These are phyloP conservation scores for Stachybotrys echinatus DNA, from an alignment of 2,329 filamentous ascomycete genomes.

Conservation along the genomic window DNA sequence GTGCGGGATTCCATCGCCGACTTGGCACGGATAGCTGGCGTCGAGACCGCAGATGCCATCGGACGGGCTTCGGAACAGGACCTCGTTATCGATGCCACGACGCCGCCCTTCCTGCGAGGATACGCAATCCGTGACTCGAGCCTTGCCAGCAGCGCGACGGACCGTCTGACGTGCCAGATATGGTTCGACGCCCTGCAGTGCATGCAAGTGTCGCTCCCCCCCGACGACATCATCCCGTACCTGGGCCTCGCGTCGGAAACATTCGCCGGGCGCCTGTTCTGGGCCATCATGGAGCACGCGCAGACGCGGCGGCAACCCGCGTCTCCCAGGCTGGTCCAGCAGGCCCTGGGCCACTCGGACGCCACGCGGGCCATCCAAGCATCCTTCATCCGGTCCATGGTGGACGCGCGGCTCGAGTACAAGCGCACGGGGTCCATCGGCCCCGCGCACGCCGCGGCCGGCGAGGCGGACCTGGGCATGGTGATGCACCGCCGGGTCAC, in stretches of 20 bases:
- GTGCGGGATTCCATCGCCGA: constrained; percentile 5
- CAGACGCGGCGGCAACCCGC: constrained; percentile 2
- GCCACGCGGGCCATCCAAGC: constrained; percentile 3
- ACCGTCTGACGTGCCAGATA: constrained; percentile 3
- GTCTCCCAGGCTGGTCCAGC: constrained; percentile 1
- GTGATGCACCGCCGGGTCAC: constrained; percentile 4
- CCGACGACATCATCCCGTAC: constrained; percentile 10
- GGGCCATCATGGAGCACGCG: constrained; percentile 9
- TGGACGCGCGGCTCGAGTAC: constrained; percentile 10
- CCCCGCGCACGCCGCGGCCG: constrained; percentile 4
- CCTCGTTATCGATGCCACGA: background rate
- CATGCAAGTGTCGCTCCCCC: constrained; percentile 6
- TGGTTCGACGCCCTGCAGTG: constrained; percentile 11
- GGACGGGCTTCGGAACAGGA: too few relatives aligned
- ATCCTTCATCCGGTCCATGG: constrained; percentile 8
- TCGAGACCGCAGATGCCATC: too few relatives aligned
- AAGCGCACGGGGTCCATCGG: constrained; percentile 7
- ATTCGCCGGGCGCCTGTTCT: constrained; percentile 9
- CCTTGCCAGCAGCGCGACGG: background rate
- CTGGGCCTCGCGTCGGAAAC: constrained; percentile 6
- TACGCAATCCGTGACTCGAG: background rate
- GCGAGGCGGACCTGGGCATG: constrained; percentile 7
- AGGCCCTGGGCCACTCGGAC: constrained; percentile 6
- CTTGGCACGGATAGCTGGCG: constrained; percentile 4
- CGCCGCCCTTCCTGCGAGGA: background rate